Evolutionary conservation across 345 rosid species (phyloP).

Genomic region (Turnera subulata): DNA sequence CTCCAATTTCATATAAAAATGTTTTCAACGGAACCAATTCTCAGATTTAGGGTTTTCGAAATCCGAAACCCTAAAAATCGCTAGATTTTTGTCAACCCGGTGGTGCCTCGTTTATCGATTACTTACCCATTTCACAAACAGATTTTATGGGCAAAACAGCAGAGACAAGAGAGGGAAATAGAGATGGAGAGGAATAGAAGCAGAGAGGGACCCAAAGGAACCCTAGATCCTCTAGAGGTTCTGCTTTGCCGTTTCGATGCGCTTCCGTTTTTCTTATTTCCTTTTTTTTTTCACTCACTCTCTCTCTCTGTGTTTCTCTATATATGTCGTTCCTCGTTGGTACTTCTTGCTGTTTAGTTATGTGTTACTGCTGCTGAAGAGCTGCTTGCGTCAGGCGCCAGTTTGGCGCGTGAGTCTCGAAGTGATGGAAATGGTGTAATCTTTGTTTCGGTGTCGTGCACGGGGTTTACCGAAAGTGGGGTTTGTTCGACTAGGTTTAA

Average conservation of each 20-base stretch:
- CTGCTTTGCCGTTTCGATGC: constrained; percentile 21
- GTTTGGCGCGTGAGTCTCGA: constrained; percentile 9
- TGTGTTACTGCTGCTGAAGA: too few species aligned
- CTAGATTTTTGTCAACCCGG: constrained; percentile 9
- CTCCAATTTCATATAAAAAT: constrained; percentile 1
- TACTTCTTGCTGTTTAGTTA: too few species aligned
- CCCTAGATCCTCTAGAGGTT: constrained; percentile 58
- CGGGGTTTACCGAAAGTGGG: too few species aligned
- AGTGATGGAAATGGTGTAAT: too few species aligned
- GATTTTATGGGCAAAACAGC: not conserved
- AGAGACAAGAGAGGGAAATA: not conserved
- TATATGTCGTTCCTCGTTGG: too few species aligned
- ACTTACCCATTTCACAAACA: constrained; percentile 18
- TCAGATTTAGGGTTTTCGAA: too few species aligned
- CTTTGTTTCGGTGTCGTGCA: too few species aligned
- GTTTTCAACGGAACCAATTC: not conserved
- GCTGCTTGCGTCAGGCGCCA: not conserved
- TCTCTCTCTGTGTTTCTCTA: too few species aligned
- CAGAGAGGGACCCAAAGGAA: constrained; percentile 43
- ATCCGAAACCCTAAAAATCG: constrained; percentile 19
- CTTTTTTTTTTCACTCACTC: not conserved
- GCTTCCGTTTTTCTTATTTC: not conserved
- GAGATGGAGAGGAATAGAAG: not conserved
- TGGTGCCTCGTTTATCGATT: constrained; percentile 4
- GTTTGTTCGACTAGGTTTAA: not conserved